These are phyloP conservation scores for Pseudophaeomoniella oleicola DNA, from an alignment of 2,329 filamentous ascomycete species.

Conservation along the genomic window DNA sequence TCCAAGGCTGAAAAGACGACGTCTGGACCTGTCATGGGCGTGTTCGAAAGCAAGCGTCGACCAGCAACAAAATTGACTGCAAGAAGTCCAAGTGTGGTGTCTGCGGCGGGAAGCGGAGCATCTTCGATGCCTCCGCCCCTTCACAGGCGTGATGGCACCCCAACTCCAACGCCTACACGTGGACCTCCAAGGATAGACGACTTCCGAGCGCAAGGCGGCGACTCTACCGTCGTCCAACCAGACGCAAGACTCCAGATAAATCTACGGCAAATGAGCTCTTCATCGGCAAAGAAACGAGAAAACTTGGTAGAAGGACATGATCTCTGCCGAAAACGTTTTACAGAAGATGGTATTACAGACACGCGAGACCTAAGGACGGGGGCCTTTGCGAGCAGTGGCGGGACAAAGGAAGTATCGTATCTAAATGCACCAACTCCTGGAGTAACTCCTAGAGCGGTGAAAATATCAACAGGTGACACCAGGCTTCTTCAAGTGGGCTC, in stretches of 20 bases:
- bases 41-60: too few species aligned
- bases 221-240: not conserved
- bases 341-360: too few species aligned
- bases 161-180: not conserved
- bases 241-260: not conserved
- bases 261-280: not conserved
- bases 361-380: too few species aligned
- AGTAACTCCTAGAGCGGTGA: not conserved
- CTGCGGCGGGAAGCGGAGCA: too few species aligned
- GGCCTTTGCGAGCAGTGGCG: not conserved
- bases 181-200: not conserved
- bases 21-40: not conserved
- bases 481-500: not conserved
- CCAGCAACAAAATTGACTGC: too few species aligned
- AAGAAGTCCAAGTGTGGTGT: too few species aligned
- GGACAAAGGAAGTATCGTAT: not conserved
- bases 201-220: not conserved
- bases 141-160: not conserved
- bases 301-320: not conserved
- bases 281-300: not conserved
- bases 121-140: not conserved
- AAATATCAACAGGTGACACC: not conserved
- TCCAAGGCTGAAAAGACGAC: too few species aligned
- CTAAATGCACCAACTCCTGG: not conserved
- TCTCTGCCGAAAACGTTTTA: too few species aligned